Evolutionary conservation across 2,329 filamentous ascomycete species (phyloP).

Genomic region (Xylaria digitata): DNA sequence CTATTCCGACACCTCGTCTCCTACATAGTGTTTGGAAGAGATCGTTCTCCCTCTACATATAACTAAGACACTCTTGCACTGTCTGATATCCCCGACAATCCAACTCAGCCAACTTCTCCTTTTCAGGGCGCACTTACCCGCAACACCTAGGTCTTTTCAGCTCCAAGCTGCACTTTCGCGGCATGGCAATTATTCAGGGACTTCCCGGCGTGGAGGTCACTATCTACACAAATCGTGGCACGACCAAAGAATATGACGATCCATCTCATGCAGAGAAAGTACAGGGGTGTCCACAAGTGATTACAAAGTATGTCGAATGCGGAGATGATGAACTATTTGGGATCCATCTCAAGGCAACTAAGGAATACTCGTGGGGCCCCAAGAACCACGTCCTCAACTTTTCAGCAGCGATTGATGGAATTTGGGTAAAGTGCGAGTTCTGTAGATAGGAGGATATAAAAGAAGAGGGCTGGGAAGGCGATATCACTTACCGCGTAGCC

Average conservation of each 20-base stretch:
- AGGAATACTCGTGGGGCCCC: slow-evolving; percentile 30
- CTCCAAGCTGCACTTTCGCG: background rate
- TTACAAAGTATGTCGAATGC: slow-evolving; percentile 41
- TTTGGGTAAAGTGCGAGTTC: slow-evolving; percentile 31
- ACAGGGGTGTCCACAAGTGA: background rate
- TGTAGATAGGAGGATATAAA: slow-evolving; percentile 22
- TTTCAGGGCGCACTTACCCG: background rate
- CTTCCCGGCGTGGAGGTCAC: slow-evolving; percentile 43
- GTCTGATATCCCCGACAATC: background rate
- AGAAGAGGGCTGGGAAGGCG: slow-evolving; percentile 11
- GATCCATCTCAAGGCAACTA: slow-evolving; percentile 32
- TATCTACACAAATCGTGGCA: slow-evolving; percentile 39
- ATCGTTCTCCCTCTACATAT: too few species aligned
- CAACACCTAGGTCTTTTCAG: background rate
- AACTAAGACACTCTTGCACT: background rate
- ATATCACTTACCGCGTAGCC: slow-evolving; percentile 20
- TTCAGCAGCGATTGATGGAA: slow-evolving; percentile 38
- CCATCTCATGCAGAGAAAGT: slow-evolving; percentile 23
- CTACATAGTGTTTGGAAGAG: too few species aligned
- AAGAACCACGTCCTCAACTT: slow-evolving; percentile 34
- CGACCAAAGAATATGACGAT: slow-evolving; percentile 40
- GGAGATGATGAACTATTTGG: slow-evolving; percentile 38
- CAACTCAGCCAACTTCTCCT: background rate
- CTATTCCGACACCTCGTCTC: too few species aligned
- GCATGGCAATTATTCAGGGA: slow-evolving; percentile 44